Base-by-base conservation (phyloP, 2,329 filamentous ascomycete species). In the Fusarium falciforme region DNA sequence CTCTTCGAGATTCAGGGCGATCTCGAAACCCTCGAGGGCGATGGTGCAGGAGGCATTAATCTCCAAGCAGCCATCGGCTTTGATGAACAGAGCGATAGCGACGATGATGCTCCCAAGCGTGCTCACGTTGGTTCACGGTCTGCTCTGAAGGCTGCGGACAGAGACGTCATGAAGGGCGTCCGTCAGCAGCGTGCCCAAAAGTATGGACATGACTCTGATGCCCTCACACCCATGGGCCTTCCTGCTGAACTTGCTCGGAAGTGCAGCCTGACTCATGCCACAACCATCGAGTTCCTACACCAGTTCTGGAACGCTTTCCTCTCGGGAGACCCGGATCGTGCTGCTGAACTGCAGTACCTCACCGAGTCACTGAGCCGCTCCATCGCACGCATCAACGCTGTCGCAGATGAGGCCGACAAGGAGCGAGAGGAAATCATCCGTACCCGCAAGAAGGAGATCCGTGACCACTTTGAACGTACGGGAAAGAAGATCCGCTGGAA, bases 291-390 rank as follows among this genome's bases (percentile, higher is more conserved):
- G 80, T 99, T 98, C 79, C 86, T 99, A n/a, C 94, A 96, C 77
- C 97, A 98, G 82, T 99, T 99, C 85, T 99, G 96, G 96, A 89
- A 90, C 36, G 91, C 95, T 0, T 99, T 97, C 79, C 88, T 97
- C 29, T 98, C 95, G 0, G 96, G 95, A 16, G 94, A 98, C 79
- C 85, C 93, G 1, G 92, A 94, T 68, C 92, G 94, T 36, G 94
- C 94, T 1, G 88, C 88, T 47, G 96, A 99, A 83, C 88, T 98
- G 16, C 91, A 92, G 8, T 94, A 93, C 71, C 88, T 98, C 55
- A 91, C 93, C 9, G 94, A 97, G 80, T 96, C 95, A 11, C 87
- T 99, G 16, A 89, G 90, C 68, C 90, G 93, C 68, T 96, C 94
- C 0, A 87, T 92, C 65, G 90, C 93, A 68, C 91, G 96, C 29